Evolutionary conservation across 2,329 filamentous ascomycete genomes (phyloP).

Genomic region (Neonectria magnoliae): DNA sequence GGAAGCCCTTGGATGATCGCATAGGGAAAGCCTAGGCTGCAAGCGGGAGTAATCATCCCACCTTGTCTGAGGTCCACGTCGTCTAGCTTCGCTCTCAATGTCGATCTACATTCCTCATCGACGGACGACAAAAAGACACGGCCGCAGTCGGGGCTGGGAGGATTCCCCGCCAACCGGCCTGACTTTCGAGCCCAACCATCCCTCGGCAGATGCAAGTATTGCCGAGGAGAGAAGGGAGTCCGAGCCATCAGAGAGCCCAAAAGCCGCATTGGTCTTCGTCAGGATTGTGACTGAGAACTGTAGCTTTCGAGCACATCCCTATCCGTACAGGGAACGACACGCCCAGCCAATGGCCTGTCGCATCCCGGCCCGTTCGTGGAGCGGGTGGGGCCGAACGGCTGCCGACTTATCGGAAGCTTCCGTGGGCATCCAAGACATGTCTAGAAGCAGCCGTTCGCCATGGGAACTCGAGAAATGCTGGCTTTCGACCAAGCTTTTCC

Average conservation of each 20-base stretch:
- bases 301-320: background rate
- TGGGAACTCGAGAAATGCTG: background rate
- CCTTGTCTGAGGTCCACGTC: background rate
- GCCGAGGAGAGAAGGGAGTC: background rate
- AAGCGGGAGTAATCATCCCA: background rate
- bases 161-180: background rate
- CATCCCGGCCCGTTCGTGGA: background rate
- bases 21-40: background rate
- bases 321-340: background rate
- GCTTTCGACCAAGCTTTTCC: background rate
- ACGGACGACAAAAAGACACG: background rate
- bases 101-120: background rate
- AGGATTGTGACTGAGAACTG: background rate
- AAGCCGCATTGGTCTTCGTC: background rate
- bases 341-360: background rate
- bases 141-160: background rate
- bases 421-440: background rate
- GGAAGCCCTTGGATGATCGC: background rate
- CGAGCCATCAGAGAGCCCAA: background rate
- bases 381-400: background rate
- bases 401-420: background rate
- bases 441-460: background rate
- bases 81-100: background rate
- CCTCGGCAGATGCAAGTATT: background rate
- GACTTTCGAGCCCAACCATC: background rate